Base-by-base conservation (phyloP, 805 yeast species). In the Saccharomycopsis babjevae region DNA sequence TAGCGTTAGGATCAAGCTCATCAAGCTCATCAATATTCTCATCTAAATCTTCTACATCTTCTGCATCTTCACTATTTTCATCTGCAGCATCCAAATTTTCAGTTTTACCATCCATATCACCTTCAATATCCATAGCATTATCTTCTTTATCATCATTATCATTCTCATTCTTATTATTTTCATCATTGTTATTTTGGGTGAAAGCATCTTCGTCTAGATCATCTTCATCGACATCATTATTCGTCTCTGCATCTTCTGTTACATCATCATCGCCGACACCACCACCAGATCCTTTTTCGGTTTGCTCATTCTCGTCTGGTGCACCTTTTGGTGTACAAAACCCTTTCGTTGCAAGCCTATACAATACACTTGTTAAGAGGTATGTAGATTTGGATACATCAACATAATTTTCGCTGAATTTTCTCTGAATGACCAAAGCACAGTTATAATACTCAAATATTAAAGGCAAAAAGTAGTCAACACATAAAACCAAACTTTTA, bases 61-160 rank as follows among this genome's bases (percentile, higher is more conserved):
- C 83, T 1, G 80, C 80, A 1, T 77, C 77, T 1, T 76, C 77
- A 3, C 82, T 84, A 18, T 78, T 76, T 18, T 80, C 79, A 22
- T 84, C 88, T 69, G 84, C 86, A 60, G 82, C 86, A 10, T 91
- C 83, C 15, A 84, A 78, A 65, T 92, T 91, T 72, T 93, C 97
- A 8, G 86, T 72, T 32, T 89, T 84, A 59, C 99, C 99, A 28
- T 94, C 97, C 96, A 94, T 89, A 67, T 94, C 98, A 40, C 97
- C 97, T 67, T 92, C 96, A 70, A 92, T 88, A 57, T 90, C 96
- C 55, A 89, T 91, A 5, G 97, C 97, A 70, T 90, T 90, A 65
- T 89, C 90, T 8, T 83, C 85, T n/a, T 86, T 86, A 15, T 68
- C 68, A 28, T 68, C 69, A 25, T 77, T 75, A 11, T 79, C 78